Percentiles rank a stretch among this genome's conserved stretches.
These are phyloP conservation scores for Hymenoscyphus fraxineus DNA, from an alignment of 2,329 filamentous ascomycete genomes.

Conservation along the genomic window DNA sequence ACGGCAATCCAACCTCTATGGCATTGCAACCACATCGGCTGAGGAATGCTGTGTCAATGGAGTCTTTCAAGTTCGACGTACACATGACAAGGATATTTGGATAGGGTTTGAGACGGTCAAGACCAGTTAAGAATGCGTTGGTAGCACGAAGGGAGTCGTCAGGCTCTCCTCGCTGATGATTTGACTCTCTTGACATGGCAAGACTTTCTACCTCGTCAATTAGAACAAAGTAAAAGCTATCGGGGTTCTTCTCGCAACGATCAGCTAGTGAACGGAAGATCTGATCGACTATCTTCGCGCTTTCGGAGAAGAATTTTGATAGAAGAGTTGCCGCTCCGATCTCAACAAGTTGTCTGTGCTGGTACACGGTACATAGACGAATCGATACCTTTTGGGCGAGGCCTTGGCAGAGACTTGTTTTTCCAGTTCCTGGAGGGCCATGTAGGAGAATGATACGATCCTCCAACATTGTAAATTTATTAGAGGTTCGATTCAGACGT, in stretches of 20 bases:
- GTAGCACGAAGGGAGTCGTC: constrained; percentile 34
- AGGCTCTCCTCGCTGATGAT: constrained; percentile 25
- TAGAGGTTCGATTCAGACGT: constrained; percentile 18
- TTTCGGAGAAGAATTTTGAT: constrained; percentile 47
- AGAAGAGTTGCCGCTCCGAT: constrained; percentile 44
- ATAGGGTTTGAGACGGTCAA: constrained; percentile 26
- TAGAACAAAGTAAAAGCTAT: constrained; percentile 30
- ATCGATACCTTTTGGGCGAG: constrained; percentile 63
- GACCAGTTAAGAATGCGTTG: constrained; percentile 34
- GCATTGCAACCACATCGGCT: constrained; percentile 9
- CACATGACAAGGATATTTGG: constrained; percentile 32
- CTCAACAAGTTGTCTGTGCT: constrained; percentile 39
- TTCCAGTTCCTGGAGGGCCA: constrained; percentile 82
- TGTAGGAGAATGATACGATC: constrained; percentile 82
- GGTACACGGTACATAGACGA: constrained; percentile 38
- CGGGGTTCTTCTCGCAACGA: constrained; percentile 25
- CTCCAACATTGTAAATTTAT: constrained; percentile 40
- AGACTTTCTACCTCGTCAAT: constrained; percentile 37
- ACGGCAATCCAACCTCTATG: neutral
- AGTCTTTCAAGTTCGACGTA: constrained; percentile 32
- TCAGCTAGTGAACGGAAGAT: constrained; percentile 40
- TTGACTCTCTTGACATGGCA: constrained; percentile 28
- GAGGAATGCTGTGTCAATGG: constrained; percentile 33
- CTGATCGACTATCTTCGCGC: constrained; percentile 40
- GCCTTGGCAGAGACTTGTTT: constrained; percentile 94